Evolutionary conservation across 192 early-diverging fungal species (phyloP).

Genomic region (Phycomyces nitens): DNA sequence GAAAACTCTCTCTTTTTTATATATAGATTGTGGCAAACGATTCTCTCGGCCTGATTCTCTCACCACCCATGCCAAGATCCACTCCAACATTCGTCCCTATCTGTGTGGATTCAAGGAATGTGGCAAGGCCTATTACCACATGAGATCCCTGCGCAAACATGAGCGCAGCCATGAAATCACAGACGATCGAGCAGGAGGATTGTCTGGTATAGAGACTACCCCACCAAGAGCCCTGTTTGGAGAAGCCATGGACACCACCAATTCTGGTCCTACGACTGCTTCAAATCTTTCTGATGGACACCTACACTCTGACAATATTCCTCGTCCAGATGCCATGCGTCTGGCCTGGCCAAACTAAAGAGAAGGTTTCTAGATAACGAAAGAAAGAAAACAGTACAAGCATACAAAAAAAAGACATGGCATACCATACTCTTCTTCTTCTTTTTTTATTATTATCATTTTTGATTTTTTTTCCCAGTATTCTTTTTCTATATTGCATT

Average conservation of each 20-base stretch:
- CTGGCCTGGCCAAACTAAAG: too few relatives aligned
- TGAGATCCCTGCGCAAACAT: conserved; percentile 60
- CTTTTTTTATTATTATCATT: too few relatives aligned
- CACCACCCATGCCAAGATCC: conserved; percentile 63
- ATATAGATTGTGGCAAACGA: conserved; percentile 58
- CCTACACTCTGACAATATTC: too few relatives aligned
- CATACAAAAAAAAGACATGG: too few relatives aligned
- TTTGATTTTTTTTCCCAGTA: too few relatives aligned
- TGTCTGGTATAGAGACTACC: not conserved
- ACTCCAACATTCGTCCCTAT: conserved; percentile 54
- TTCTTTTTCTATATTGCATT: too few relatives aligned
- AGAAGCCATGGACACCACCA: not conserved
- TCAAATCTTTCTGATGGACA: too few relatives aligned
- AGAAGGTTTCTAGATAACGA: too few relatives aligned
- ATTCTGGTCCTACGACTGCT: too few relatives aligned
- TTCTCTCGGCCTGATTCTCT: conserved; percentile 78
- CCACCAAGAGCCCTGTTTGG: not conserved
- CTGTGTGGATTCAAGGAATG: conserved; percentile 48
- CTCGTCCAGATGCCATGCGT: too few relatives aligned
- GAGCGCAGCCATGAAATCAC: conserved; percentile 44
- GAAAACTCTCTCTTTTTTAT: not conserved
- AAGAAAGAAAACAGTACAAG: too few relatives aligned
- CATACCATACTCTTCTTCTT: too few relatives aligned
- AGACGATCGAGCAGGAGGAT: not conserved
- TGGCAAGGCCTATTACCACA: conserved; percentile 60